Evolutionary conservation across 75 land plant genomes (phyloP), one percentile per base, ranked within the genome.

Genomic region (Selaginella tamariscina): DNA sequence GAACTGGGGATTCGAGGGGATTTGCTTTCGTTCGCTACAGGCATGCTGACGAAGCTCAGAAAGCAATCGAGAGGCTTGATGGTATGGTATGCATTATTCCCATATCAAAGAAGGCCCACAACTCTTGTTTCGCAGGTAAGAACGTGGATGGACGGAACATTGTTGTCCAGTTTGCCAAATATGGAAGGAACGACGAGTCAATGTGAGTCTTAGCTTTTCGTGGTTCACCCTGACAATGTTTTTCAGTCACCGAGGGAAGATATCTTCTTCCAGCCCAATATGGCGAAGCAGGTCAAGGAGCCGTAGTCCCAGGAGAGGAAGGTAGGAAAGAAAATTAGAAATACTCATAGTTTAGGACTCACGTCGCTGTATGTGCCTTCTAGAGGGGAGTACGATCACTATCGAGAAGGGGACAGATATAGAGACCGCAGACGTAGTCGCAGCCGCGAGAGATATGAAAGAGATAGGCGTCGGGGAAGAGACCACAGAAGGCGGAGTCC

Each of bases 1-100:
- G 98, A 81, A 95, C 99, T 54, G 99, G 99, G 0, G 99, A 95
- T 0, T 95, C 99, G 0, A 75, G 99, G 1, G 99, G 99, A 0
- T 95, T 95, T 72, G 99, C 96, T 0, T 95, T 95, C 74, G 99
- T 95, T 32, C 82, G 98, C 21, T 94, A 90, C 72, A 94, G 90
- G 82, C 84, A 90, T 71, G 84, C 86, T 0, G 98, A 94, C 33
- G 98, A 94, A 68, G 96, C 98, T 0, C 85, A 83, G 65, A 94
- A 87, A 75, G 98, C 98, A 18, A 84, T 95, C 11, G 92, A 95
- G 0, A 85, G 71, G 59, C 91, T 95, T 5, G 92, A 95, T 80
- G 99, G 99, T 86, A 21, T 29, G 32, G 11, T 39, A n/a, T n/a
- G n/a, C n/a, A n/a, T n/a, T n/a, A n/a, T n/a, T n/a, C n/a, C n/a